Evolutionary conservation across 805 yeast species (phyloP), one percentile per base, ranked within the genome.

Genomic region (Hyphopichia homilentoma): DNA sequence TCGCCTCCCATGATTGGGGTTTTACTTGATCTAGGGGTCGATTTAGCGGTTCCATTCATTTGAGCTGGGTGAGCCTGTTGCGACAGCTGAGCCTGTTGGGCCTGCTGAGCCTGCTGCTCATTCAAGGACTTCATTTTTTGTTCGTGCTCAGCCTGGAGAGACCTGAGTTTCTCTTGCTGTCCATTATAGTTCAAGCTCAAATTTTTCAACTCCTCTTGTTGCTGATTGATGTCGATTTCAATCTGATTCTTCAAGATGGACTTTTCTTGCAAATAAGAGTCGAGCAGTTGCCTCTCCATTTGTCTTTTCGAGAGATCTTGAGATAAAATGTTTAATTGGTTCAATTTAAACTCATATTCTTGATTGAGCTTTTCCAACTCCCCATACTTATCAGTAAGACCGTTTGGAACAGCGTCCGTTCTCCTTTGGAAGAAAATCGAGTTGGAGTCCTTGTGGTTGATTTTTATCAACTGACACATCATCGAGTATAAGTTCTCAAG

Each of bases 401-500:
- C 13, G 11, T 11, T 13, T 11, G 12, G 21, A 11, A 20, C 17
- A 7, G 17, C 7, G 17, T 14, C 11, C 15, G 14, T 25, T 21
- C 36, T 48, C 35, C 70, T 49, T 9, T 41, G 37, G 38, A 63
- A 65, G 33, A 64, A 63, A 2, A 56, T 39, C 6, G 65, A 56
- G 8, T 40, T 32, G 1, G 36, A 29, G 11, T 39, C 34, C 2
- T 45, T 38, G 8, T 45, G 47, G 29, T 78, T 79, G 38, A 73
- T 59, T 38, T 65, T 70, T 34, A 65, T 70, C 33, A 66, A 71
- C 52, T 83, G 89, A 41, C 84, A 78, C 66, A 83, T 64, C 33
- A 79, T 73, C 2, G 95, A 87, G 53, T 86, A 89, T 36, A 86
- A 61, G 45, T 85, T 85, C 60, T 89, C 97, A 54, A 89, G 67